Percentiles rank a stretch among this genome's conserved stretches.
Evolutionary conservation across 768 basidiomycete genomes (phyloP).

Genomic region (Pilatotrama ljubarskyi): DNA sequence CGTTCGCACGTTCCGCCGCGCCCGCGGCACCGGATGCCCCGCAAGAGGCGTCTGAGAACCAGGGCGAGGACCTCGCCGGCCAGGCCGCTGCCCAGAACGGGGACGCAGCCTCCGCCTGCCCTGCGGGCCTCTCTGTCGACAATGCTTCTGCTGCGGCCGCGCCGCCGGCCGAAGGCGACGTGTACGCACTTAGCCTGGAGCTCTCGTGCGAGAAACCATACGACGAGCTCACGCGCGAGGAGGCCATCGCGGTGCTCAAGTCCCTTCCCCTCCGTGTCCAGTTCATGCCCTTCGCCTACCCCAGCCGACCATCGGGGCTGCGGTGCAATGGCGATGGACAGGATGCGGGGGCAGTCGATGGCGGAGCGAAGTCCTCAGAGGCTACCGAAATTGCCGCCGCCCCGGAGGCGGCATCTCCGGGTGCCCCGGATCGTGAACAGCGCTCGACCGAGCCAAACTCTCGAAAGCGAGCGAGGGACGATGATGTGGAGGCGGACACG

Average conservation of each 20-base stretch:
- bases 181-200: constrained; percentile 11
- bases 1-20: background rate
- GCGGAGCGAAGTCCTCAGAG: background rate
- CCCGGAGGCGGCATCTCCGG: background rate
- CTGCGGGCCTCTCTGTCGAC: background rate
- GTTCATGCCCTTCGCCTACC: constrained; percentile 3
- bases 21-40: background rate
- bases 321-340: background rate
- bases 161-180: background rate
- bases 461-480: background rate
- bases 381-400: background rate
- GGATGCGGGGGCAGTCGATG: background rate
- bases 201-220: constrained; percentile 11
- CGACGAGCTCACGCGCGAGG: constrained; percentile 18
- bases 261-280: constrained; percentile 12
- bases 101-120: background rate
- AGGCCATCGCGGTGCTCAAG: constrained; percentile 16
- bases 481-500: background rate
- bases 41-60: background rate
- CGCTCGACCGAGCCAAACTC: constrained; percentile 1
- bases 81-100: background rate
- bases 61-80: background rate
- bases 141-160: background rate
- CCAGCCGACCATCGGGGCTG: background rate
- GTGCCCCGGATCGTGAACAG: background rate